Evolutionary conservation across 2,329 filamentous ascomycete genomes (phyloP), one percentile per base, ranked within the genome.

Genomic region (Epichloe glyceriae): DNA sequence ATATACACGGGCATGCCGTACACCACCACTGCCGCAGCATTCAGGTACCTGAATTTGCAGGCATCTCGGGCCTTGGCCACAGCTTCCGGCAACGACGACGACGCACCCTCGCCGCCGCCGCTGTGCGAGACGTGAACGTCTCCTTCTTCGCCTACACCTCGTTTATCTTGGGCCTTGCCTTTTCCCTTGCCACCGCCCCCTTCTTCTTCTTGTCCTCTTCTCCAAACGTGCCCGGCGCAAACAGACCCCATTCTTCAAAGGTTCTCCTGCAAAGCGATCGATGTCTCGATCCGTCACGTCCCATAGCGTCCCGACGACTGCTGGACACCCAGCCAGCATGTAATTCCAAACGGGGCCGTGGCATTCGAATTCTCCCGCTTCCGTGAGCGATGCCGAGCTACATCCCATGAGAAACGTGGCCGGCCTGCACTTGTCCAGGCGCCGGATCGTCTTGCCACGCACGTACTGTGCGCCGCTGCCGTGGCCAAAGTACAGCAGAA

Each of bases 231-330:
- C 75, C 75, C 65, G 58, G 59, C 1, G 67, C 62, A 49, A 86
- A 71, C 6, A 98, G 66, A 0, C 93, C 93, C 93, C 93, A 98
- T 59, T 85, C 77, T 63, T 93, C 86, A 64, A 95, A 86, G 3
- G 86, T 73, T 26, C 78, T 75, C 35, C 81, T 0, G 90, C 86
- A 65, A 95, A 95, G 17, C 90, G 85, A 70, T 98, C 94, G 64
- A 96, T 95, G 65, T 98, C 93, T 61, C 87, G 87, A 65, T 98
- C 93, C 10, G 93, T 98, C 47, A 98, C 93, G 66, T 98, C 93
- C 93, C 93, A 98, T 38, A 98, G 73, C 15, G 90, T 96, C 44
- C 89, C 93, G 2, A 97, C 82, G 10, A 97, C 80, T 0, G 91
- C 89, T 3, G 88, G 89, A 58, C 79, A 82, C 1, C 88, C 91